phyloP scores from a whole-genome alignment of 352 stramenopile species.

The Pythium insidiosum region DNA sequence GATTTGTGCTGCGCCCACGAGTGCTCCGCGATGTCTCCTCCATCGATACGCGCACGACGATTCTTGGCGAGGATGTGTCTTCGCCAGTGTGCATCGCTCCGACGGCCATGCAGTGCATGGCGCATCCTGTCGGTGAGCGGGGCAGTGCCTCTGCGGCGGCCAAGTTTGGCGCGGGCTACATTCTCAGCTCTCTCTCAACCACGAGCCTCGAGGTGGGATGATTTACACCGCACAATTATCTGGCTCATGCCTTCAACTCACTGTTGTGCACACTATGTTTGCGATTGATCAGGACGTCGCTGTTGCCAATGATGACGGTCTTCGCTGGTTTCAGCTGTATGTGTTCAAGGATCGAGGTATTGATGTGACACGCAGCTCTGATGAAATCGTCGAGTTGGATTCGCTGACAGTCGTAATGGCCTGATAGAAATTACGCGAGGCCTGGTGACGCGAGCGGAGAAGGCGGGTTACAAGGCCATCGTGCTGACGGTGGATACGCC shows the following conservation, averaged over 20 bases:
- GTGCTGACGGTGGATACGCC: slow-evolving; percentile 95
- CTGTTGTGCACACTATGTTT: too few relatives aligned
- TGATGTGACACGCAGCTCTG: too few relatives aligned
- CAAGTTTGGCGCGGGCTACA: slow-evolving; percentile 86
- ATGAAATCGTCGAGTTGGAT: too few relatives aligned
- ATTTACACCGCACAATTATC: too few relatives aligned
- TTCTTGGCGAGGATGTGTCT: slow-evolving; percentile 87
- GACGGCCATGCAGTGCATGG: slow-evolving; percentile 91
- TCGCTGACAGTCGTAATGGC: too few relatives aligned
- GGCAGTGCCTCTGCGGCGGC: slow-evolving; percentile 75
- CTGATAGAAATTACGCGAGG: slow-evolving; percentile 91
- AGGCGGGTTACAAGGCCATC: slow-evolving; percentile 93
- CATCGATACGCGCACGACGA: slow-evolving; percentile 87
- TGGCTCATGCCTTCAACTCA: too few relatives aligned
- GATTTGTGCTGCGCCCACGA: slow-evolving; percentile 92
- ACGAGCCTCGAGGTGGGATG: slow-evolving; percentile 84
- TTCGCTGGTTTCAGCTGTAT: slow-evolving; percentile 95
- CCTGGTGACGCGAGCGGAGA: slow-evolving; percentile 84
- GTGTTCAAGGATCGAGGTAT: slow-evolving; percentile 90
- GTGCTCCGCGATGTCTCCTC: slow-evolving; percentile 91
- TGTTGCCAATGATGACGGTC: slow-evolving; percentile 40
- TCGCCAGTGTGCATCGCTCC: slow-evolving; percentile 92
- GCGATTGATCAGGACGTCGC: slow-evolving; percentile 15
- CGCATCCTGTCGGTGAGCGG: slow-evolving; percentile 91
- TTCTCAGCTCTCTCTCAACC: slow-evolving; percentile 90